Base-by-base conservation (phyloP, 148 eudicot genomes). In the Heliamphora exappendiculata region DNA sequence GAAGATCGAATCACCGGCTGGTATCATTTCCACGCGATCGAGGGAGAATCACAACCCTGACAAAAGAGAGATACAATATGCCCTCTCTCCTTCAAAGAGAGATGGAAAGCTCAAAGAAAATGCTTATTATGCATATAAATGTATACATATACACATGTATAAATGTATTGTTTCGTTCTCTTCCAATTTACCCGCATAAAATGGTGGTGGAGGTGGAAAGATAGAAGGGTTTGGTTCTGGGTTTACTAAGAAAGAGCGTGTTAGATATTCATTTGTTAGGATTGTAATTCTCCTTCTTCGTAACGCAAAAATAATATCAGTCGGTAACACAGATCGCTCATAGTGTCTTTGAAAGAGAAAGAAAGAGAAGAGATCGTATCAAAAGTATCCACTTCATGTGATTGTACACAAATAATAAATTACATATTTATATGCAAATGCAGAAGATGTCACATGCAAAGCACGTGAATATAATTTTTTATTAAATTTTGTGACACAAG, bases 21-120 rank as follows among this genome's bases (percentile, higher is more conserved):
- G 39, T 72, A 76, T 76, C 78, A 68, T 76, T 68, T 79, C 13
- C 80, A 79, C 67, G 62, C 74, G 71, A 77, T 41, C 80, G 68
- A 44, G 77, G 78, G 85, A 83, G 85, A 83, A 79, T 83, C 72
- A 79, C 85, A 79, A 83, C 78, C 85, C 85, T 79, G 85, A 79
- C 82, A 79, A 83, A 83, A 31, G 62, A 60, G 69, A 73, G 37
- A 28, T 28, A 4, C 66, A 31, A 3, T 11, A 42, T 34, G 28
- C 24, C 6, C 26, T 34, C 37, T 3, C 63, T 26, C 54, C 29
- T 31, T 19, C 37, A 58, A 60, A 8, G 7, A 53, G 34, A 31
- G 5, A 31, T 31, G 37, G 37, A 60, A 60, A 60, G 36, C 13
- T 28, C 19, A 20, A 7, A 60, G 19, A 29, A 28, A 60, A 28